Base-by-base conservation (phyloP, 1,139 yeast genomes). In the Martiniozyma asiatica region DNA sequence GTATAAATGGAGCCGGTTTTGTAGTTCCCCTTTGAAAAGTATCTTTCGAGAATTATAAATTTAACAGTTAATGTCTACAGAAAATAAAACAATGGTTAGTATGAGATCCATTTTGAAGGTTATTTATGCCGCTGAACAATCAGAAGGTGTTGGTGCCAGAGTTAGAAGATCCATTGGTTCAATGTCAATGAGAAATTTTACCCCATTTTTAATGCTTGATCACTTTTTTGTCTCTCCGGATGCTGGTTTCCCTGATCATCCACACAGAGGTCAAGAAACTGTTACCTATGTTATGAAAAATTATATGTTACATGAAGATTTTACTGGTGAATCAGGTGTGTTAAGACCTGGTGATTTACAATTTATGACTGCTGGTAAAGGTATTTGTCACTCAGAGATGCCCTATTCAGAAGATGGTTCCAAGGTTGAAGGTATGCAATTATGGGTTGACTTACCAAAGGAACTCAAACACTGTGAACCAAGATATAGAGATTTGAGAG, bases 321-420 rank as follows among this genome's bases (percentile, higher is more conserved):
- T 84, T 59, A 81, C 94, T 3, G 95, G 95, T 1, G 62, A 77
- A 21, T 66, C 69, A 35, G 95, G 95, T 33, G 64, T 82, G 14
- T 59, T 85, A 34, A 68, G 72, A 36, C 75, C 85, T 14, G 96
- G 95, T 31, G 96, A 85, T 50, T 61, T 85, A 43, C 96, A 85
- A 57, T 84, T 85, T 51, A 85, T 85, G 94, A 85, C 95, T 35
- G 95, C 95, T 7, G 95, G 96, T 34, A 70, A 66, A 42, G 96
- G 94, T 33, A 72, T 84, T 26, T 84, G 81, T 23, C 94, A 84
- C 48, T 70, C 85, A 5, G 93, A 81, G 48, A 79, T 81, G 73
- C 94, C 94, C n/a, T 49, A 34, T 26, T 70, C 79, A 20, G 62
- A 64, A 24, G 73, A 71, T 40, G 79, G 77, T 15, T 51, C 63